A percentile compares a stretch with the other conserved stretches of the same genome.
Evolutionary conservation across 352 stramenopile species (phyloP).

Genomic region (Elongisporangium undulatum): DNA sequence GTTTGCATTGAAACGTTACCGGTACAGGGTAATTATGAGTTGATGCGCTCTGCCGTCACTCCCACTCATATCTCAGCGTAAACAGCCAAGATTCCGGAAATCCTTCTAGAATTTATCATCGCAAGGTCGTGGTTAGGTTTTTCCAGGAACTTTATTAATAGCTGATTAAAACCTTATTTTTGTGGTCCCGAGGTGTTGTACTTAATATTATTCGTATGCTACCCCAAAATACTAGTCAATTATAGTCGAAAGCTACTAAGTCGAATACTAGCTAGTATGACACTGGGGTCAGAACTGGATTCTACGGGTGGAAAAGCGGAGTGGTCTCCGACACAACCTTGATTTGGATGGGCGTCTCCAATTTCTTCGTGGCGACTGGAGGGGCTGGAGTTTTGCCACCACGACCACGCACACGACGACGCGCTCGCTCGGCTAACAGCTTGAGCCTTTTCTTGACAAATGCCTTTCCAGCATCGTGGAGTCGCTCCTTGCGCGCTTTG

Average conservation of each 20-base stretch:
- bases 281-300: too few relatives aligned
- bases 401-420: slow-evolving; percentile 31
- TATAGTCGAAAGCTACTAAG: too few relatives aligned
- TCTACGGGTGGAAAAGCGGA: slow-evolving; percentile 19
- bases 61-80: neutral
- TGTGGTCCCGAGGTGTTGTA: neutral
- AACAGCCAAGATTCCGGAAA: neutral
- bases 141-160: too few relatives aligned
- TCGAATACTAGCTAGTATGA: too few relatives aligned
- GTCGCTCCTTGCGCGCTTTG: slow-evolving; percentile 16
- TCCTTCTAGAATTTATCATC: neutral
- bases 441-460: slow-evolving; percentile 39
- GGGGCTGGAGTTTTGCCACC: slow-evolving; percentile 17
- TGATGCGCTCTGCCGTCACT: neutral
- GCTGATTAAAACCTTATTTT: neutral
- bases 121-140: neutral
- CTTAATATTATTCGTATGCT: too few relatives aligned
- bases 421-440: slow-evolving; percentile 29
- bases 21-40: too few relatives aligned
- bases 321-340: slow-evolving; percentile 49
- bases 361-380: slow-evolving; percentile 9
- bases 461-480: slow-evolving; percentile 24
- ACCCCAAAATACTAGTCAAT: too few relatives aligned
- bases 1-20: too few relatives aligned
- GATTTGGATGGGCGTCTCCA: slow-evolving; percentile 32